phyloP scores from a whole-genome alignment of 2,329 filamentous ascomycete species.

The Nemania bipapillata region DNA sequence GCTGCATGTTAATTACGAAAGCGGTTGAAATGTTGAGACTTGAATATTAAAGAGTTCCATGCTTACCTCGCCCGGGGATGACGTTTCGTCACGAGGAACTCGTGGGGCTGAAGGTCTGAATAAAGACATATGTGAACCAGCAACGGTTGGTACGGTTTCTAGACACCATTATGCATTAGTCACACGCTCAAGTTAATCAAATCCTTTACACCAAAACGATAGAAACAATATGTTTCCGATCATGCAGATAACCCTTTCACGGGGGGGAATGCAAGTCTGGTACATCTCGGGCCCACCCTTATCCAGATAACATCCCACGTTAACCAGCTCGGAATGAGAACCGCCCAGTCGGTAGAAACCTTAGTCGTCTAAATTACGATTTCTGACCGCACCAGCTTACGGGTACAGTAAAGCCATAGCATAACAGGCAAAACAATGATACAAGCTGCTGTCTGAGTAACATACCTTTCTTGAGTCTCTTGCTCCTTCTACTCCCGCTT shows the following conservation, averaged over 20 bases:
- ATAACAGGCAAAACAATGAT: background rate
- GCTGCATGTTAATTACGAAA: conserved; percentile 42
- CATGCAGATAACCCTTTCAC: background rate
- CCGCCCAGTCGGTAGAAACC: background rate
- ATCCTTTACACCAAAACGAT: background rate
- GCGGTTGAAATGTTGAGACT: background rate
- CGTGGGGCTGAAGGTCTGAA: conserved; percentile 83
- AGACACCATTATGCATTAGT: conserved; percentile 36
- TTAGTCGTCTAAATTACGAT: background rate
- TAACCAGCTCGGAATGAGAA: background rate
- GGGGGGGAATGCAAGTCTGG: background rate
- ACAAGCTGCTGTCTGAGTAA: conserved; percentile 20
- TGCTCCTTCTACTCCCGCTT: conserved; percentile 81
- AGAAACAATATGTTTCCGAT: background rate
- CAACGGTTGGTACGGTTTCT: conserved; percentile 81
- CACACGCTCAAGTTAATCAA: conserved; percentile 5
- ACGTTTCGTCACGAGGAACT: conserved; percentile 66
- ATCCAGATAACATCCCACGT: background rate
- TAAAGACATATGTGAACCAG: conserved; percentile 95
- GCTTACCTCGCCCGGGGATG: conserved; percentile 58
- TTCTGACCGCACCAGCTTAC: background rate
- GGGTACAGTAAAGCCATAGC: background rate
- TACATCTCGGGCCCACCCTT: background rate
- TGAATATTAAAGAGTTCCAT: background rate
- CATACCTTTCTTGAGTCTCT: conserved; percentile 88